Percentiles rank a stretch among this genome's conserved stretches.
These are phyloP conservation scores for Colletotrichum theobromicola DNA, from an alignment of 2,329 filamentous ascomycete species.

Conservation along the genomic window DNA sequence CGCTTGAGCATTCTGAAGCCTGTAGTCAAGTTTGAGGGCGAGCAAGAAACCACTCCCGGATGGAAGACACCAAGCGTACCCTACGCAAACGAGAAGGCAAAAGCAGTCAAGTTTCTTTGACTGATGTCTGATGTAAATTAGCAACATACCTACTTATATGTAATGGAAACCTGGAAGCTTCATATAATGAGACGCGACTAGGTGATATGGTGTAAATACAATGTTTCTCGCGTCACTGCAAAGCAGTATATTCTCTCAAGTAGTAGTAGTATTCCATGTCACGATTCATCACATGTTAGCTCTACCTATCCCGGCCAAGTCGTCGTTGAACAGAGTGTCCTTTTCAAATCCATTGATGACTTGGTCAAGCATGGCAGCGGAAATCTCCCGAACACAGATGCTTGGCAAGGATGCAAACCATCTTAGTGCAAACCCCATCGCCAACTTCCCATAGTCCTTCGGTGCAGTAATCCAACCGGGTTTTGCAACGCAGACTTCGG, in stretches of 20 bases:
- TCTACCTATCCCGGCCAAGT: constrained; percentile 26
- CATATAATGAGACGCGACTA: too few species aligned
- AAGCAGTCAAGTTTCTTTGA: not conserved
- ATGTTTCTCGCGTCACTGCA: not conserved
- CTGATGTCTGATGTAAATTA: not conserved
- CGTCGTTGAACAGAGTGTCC: constrained; percentile 47
- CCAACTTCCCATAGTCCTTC: constrained; percentile 19
- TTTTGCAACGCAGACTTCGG: constrained; percentile 46
- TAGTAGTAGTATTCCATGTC: not conserved
- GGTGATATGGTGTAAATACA: too few species aligned
- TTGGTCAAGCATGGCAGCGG: constrained; percentile 49
- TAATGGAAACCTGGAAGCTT: not conserved
- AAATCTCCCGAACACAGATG: constrained; percentile 40
- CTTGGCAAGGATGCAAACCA: constrained; percentile 33
- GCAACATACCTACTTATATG: not conserved
- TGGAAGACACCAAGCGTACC: constrained; percentile 9
- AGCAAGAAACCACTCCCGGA: not conserved
- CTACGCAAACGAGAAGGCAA: constrained; percentile 6
- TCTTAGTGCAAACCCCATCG: constrained; percentile 18
- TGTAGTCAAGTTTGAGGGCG: not conserved
- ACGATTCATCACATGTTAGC: not conserved
- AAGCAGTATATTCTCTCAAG: not conserved
- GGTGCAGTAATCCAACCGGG: constrained; percentile 43
- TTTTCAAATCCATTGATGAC: constrained; percentile 50
- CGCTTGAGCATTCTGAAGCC: constrained; percentile 2